Evolutionary conservation across 768 basidiomycete genomes (phyloP).

Genomic region (Suillus clintonianus): DNA sequence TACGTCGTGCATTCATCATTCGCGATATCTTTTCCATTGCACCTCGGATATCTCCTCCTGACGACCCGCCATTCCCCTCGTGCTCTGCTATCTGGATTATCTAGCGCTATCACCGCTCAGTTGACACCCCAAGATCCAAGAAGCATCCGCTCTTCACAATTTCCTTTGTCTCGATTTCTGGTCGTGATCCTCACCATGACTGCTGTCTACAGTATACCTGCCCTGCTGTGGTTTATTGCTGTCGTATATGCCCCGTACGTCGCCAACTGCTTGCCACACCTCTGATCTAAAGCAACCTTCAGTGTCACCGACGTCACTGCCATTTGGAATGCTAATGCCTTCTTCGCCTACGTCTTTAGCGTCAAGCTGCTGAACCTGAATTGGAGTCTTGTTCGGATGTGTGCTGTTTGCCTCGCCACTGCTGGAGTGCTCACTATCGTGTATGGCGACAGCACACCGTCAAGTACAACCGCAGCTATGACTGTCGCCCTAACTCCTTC

Average conservation of each 20-base stretch:
- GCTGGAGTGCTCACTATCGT: slow-evolving; percentile 79
- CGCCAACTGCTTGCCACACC: neutral
- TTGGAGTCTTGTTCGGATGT: slow-evolving; percentile 64
- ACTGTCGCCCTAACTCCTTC: slow-evolving; percentile 33
- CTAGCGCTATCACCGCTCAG: slow-evolving; percentile 43
- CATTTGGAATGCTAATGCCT: slow-evolving; percentile 88
- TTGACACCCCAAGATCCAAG: slow-evolving; percentile 14
- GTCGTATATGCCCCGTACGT: slow-evolving; percentile 74
- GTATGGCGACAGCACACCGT: slow-evolving; percentile 64
- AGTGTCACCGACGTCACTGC: slow-evolving; percentile 86
- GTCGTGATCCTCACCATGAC: slow-evolving; percentile 24
- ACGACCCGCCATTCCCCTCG: slow-evolving; percentile 49
- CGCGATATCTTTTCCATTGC: slow-evolving; percentile 76
- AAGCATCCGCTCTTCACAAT: slow-evolving; percentile 14
- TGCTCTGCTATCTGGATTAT: slow-evolving; percentile 54
- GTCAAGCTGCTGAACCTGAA: slow-evolving; percentile 64
- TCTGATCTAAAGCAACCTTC: slow-evolving; percentile 11
- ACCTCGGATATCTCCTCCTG: slow-evolving; percentile 64
- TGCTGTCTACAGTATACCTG: slow-evolving; percentile 60
- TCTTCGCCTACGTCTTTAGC: slow-evolving; percentile 89
- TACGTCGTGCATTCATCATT: slow-evolving; percentile 88
- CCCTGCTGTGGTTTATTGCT: slow-evolving; percentile 74
- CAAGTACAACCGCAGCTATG: slow-evolving; percentile 1
- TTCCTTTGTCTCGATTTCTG: slow-evolving; percentile 38
- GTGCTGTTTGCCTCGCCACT: slow-evolving; percentile 80